phyloP scores from a whole-genome alignment of 768 basidiomycete genomes.

The Mycena crocata region DNA sequence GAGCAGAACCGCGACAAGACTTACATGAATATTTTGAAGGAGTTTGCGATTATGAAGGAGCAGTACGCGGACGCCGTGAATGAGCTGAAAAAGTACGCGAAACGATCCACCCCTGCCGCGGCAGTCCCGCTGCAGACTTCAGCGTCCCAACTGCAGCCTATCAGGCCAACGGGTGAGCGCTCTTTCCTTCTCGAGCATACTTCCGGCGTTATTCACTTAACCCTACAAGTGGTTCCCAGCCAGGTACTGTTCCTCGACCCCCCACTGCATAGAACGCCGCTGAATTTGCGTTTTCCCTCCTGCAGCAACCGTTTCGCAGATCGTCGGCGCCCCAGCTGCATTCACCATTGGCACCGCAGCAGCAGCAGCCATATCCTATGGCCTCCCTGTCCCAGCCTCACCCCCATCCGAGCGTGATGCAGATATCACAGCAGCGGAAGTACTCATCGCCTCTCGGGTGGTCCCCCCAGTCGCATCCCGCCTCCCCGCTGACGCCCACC shows the following conservation, averaged over 20 bases:
- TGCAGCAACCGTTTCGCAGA: slow-evolving; percentile 1
- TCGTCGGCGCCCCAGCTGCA: slow-evolving; percentile 5
- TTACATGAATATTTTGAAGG: neutral
- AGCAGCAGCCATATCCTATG: no score
- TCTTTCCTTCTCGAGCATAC: neutral
- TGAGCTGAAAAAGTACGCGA: neutral
- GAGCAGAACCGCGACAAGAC: neutral
- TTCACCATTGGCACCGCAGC: neutral
- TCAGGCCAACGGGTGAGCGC: slow-evolving; percentile 3
- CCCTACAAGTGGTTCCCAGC: neutral
- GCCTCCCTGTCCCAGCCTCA: neutral
- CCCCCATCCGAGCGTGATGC: neutral
- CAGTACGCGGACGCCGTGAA: neutral
- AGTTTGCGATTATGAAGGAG: slow-evolving; percentile 2
- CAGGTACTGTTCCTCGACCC: slow-evolving; percentile 6
- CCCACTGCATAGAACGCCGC: neutral
- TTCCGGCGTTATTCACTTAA: neutral
- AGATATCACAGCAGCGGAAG: neutral
- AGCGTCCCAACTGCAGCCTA: neutral
- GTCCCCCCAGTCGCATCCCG: neutral
- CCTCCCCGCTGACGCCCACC: slow-evolving; percentile 7
- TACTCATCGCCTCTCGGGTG: neutral
- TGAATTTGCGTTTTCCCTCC: neutral
- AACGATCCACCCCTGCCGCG: no score
- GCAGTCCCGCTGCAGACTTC: neutral